phyloP scores from a whole-genome alignment of 148 eudicot species.

The Amaranthus hypochondriacus region DNA sequence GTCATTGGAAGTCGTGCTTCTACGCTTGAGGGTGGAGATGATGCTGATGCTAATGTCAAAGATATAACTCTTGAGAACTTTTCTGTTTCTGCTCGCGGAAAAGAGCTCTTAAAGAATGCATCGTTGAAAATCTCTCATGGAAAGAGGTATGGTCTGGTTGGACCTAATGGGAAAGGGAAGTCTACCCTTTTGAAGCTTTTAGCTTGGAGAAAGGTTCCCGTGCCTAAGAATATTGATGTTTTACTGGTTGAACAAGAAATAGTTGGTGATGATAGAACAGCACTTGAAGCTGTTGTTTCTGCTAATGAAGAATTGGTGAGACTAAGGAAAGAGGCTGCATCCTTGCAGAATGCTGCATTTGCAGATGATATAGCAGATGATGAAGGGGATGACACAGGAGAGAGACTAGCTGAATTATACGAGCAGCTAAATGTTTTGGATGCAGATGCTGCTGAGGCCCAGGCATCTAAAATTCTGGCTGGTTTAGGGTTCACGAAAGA shows the following conservation, averaged over 20 bases:
- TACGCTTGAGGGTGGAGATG: constrained; percentile 52
- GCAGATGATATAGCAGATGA: constrained; percentile 29
- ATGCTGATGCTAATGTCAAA: constrained; percentile 57
- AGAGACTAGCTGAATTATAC: constrained; percentile 55
- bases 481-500: constrained; percentile 63
- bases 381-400: constrained; percentile 42
- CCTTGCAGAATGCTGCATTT: constrained; percentile 36
- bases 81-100: constrained; percentile 61
- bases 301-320: constrained; percentile 55
- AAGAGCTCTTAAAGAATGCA: constrained; percentile 56
- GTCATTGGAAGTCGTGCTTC: constrained; percentile 54
- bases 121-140: constrained; percentile 59
- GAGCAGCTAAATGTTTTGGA: constrained; percentile 49
- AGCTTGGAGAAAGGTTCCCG: constrained; percentile 68
- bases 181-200: constrained; percentile 65
- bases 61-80: constrained; percentile 53
- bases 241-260: constrained; percentile 61
- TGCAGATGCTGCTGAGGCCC: constrained; percentile 69
- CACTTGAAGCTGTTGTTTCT: constrained; percentile 66
- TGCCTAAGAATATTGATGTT: constrained; percentile 65
- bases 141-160: constrained; percentile 59
- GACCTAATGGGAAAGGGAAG: constrained; percentile 69
- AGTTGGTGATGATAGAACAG: constrained; percentile 57
- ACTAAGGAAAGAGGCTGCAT: constrained; percentile 49
- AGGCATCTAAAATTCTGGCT: constrained; percentile 65